Evolutionary conservation across 2,329 filamentous ascomycete species (phyloP).

Genomic region (Diaporthe batatas): DNA sequence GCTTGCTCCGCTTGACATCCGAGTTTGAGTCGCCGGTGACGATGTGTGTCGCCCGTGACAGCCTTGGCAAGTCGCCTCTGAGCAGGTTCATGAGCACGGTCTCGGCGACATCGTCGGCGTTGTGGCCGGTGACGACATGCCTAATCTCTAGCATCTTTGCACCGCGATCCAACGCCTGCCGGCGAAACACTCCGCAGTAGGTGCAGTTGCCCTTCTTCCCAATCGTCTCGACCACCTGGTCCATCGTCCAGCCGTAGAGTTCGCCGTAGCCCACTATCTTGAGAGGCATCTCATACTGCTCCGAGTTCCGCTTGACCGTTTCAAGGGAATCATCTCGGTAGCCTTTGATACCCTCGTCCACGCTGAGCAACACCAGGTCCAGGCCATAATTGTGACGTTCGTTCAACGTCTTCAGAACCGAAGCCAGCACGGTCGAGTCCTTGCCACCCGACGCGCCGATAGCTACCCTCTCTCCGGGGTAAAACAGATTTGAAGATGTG

Average conservation of each 20-base stretch:
- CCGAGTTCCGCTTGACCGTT: constrained; percentile 93
- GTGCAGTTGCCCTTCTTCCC: constrained; percentile 99
- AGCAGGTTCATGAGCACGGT: constrained; percentile 98
- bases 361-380: constrained; percentile 87
- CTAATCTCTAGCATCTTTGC: constrained; percentile 88
- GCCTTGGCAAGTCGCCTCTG: constrained; percentile 86
- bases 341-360: constrained; percentile 97
- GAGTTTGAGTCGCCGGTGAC: constrained; percentile 82
- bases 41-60: constrained; percentile 91
- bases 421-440: constrained; percentile 95
- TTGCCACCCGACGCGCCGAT: constrained; percentile 98
- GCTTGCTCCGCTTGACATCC: constrained; percentile 95
- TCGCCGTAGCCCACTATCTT: constrained; percentile 94
- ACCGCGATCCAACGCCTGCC: constrained; percentile 93
- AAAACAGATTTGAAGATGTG: constrained; percentile 82
- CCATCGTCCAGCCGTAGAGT: constrained; percentile 99
- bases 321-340: constrained; percentile 97
- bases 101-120: constrained; percentile 96
- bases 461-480: constrained; percentile 85
- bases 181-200: constrained; percentile 95
- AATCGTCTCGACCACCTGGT: constrained; percentile 95
- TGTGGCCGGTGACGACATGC: constrained; percentile 97
- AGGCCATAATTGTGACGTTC: constrained; percentile 89
- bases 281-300: constrained; percentile 91
- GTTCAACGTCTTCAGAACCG: constrained; percentile 93